These are phyloP conservation scores for Rhinocladiella mackenziei DNA, from an alignment of 2,329 filamentous ascomycete genomes.

Conservation along the genomic window DNA sequence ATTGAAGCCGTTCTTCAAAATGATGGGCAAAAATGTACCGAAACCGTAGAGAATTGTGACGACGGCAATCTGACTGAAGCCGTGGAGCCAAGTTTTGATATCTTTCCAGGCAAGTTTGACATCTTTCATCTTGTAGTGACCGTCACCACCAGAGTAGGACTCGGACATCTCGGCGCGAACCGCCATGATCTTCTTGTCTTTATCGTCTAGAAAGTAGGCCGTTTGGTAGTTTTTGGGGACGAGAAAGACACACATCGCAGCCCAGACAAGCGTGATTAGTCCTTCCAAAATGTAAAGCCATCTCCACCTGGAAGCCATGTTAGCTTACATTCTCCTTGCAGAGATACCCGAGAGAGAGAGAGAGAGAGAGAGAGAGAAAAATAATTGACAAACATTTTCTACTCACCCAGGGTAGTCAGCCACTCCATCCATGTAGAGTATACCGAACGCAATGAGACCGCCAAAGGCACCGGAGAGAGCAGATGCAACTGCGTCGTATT, in stretches of 20 bases:
- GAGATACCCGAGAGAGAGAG: no score
- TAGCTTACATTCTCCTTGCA: no score
- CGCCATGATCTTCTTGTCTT: conserved; percentile 35
- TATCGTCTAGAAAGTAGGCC: conserved; percentile 32
- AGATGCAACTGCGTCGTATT: conserved; percentile 23
- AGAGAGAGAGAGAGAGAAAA: no score
- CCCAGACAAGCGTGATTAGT: conserved; percentile 32
- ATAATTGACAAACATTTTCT: conserved; percentile 35
- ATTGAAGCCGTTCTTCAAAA: conserved; percentile 49
- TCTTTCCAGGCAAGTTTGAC: conserved; percentile 33
- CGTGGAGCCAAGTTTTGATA: conserved; percentile 34
- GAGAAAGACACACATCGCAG: conserved; percentile 29
- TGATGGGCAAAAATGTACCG: conserved; percentile 55
- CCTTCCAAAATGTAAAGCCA: conserved; percentile 34
- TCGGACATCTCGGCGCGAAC: conserved; percentile 35
- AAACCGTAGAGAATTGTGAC: conserved; percentile 40
- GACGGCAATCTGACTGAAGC: conserved; percentile 35
- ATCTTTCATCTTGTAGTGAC: conserved; percentile 32
- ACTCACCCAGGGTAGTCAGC: conserved; percentile 41
- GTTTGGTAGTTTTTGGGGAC: conserved; percentile 34
- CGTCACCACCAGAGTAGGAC: conserved; percentile 27
- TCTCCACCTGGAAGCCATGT: no score
- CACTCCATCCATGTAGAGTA: conserved; percentile 47
- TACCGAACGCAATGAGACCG: conserved; percentile 26
- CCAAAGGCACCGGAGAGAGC: conserved; percentile 24